Base-by-base conservation (phyloP, 1,139 yeast genomes). In the Taiozyma onychis region DNA sequence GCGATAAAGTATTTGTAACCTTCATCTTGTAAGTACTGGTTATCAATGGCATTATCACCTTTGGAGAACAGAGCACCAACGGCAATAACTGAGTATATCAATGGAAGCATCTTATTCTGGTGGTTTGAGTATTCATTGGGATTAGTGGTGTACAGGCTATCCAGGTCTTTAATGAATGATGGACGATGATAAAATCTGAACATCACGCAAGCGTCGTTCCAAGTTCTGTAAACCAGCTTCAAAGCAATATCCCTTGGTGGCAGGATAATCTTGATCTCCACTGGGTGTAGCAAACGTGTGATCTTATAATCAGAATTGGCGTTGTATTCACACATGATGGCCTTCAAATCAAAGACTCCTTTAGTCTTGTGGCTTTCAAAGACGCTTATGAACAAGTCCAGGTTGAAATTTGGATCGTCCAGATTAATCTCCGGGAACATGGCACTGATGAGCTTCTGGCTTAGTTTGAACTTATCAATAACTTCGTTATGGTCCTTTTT, bases 131-230 rank as follows among this genome's bases (percentile, higher is more conserved):
- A 87, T 51, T 81, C 77, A 8, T 74, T 73, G 0, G 91, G 89
- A 57, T 83, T 89, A 11, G 88, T 75, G 44, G 84, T 85, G 60
- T 82, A 79, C 35, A 81, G 75, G 42, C 78, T 75, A 55, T 78
- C 79, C 46, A 82, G 63, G 54, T 78, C 81, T 44, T 82, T 67
- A 65, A 81, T 66, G 52, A 89, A 79, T 3, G 93, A 83, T 0
- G 96, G 95, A 27, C 96, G 74, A 63, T 90, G 96, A 64, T 87
- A 87, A 63, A 90, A 89, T 50, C 96, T 73, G 64, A 88, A 87
- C 50, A 89, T 70, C 13, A 88, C 90, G 66, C 96, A 88, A 0
- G 95, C 93, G 60, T 85, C 84, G 57, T 83, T 80, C 95, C 96
- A 89, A 1, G 93, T 88, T 45, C 85, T 80, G 59, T 80, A 81